A percentile compares a stretch with the other conserved stretches of the same genome.
These are phyloP conservation scores for Epichloe scottii DNA, from an alignment of 2,329 filamentous ascomycete species.

Conservation along the genomic window DNA sequence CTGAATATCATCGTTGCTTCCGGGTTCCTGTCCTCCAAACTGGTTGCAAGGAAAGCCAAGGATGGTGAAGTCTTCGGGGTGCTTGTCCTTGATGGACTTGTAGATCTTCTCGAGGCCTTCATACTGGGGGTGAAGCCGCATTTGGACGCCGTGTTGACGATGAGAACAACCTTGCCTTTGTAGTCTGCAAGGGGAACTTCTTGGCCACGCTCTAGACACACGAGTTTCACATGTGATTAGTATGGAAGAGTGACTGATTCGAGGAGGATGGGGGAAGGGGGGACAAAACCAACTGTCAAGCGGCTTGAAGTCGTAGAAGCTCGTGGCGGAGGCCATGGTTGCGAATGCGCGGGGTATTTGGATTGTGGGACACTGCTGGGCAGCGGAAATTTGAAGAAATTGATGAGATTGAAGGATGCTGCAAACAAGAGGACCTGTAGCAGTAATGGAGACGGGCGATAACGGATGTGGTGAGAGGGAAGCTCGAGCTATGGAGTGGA, in stretches of 20 bases:
- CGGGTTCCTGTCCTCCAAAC: conserved; percentile 84
- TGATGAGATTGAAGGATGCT: background rate
- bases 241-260: background rate
- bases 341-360: conserved; percentile 5
- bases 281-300: conserved; percentile 49
- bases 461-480: conserved; percentile 4
- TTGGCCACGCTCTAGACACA: conserved; percentile 39
- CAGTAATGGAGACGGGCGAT: background rate
- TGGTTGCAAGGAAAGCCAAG: conserved; percentile 98
- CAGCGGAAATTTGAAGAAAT: background rate
- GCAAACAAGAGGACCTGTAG: background rate
- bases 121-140: conserved; percentile 99
- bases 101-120: conserved; percentile 82
- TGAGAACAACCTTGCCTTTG: conserved; percentile 84
- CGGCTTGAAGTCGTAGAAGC: conserved; percentile 75
- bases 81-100: conserved; percentile 56
- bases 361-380: background rate
- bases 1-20: conserved; percentile 68
- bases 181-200: conserved; percentile 58
- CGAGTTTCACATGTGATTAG: conserved; percentile 7
- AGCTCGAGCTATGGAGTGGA: conserved; percentile 3
- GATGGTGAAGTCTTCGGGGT: conserved; percentile 69
- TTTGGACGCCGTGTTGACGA: conserved; percentile 97
- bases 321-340: conserved; percentile 28
- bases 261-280: background rate